A percentile compares a stretch with the other conserved stretches of the same genome.
Evolutionary conservation across 345 rosid species (phyloP).

Genomic region (Microcos paniculata): DNA sequence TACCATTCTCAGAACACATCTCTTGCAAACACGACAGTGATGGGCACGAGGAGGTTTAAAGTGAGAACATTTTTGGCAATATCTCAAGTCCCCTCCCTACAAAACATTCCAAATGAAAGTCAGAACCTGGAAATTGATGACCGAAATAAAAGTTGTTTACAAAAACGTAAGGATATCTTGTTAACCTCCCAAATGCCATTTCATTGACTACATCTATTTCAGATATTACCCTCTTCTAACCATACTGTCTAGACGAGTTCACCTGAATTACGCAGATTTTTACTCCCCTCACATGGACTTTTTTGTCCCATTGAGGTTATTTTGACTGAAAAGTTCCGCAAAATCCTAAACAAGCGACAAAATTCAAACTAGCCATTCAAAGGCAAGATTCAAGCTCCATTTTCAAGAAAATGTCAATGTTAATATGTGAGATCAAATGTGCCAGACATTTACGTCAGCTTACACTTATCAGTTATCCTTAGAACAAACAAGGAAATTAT

Average conservation of each 20-base stretch:
- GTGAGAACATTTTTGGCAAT: slow-evolving; percentile 86
- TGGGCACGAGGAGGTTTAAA: slow-evolving; percentile 94
- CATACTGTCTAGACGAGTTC: neutral
- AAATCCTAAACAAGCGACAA: slow-evolving; percentile 6
- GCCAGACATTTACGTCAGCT: neutral
- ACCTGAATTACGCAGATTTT: neutral
- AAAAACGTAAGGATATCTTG: neutral
- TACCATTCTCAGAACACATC: slow-evolving; percentile 95
- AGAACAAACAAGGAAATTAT: slow-evolving; percentile 8
- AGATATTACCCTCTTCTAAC: neutral
- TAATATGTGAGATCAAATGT: no score
- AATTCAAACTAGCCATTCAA: neutral
- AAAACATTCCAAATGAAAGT: slow-evolving; percentile 26
- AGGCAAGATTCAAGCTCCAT: neutral
- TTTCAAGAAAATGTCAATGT: no score
- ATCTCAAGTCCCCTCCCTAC: slow-evolving; percentile 94
- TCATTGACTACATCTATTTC: neutral
- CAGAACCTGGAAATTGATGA: slow-evolving; percentile 7
- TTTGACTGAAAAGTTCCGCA: neutral
- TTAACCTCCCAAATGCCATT: neutral
- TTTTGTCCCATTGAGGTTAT: slow-evolving; percentile 5
- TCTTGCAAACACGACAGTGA: slow-evolving; percentile 90
- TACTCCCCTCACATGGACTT: neutral
- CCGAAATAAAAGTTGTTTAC: neutral
- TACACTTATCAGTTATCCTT: neutral